These are phyloP conservation scores for Backusella psychrophila DNA, from an alignment of 192 early-diverging fungal genomes.

Conservation along the genomic window DNA sequence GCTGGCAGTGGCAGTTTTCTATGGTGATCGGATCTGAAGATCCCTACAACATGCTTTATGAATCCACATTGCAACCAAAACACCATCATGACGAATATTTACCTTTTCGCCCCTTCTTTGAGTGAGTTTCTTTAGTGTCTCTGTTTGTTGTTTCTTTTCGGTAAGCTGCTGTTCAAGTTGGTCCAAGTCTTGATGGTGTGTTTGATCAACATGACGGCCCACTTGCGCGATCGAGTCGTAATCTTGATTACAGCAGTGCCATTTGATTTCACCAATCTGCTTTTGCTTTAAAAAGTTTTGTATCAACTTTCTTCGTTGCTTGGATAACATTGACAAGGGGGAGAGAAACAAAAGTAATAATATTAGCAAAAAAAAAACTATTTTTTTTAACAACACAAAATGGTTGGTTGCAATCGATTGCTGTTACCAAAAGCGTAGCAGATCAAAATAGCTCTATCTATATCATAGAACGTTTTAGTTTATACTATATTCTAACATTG, in stretches of 20 bases:
- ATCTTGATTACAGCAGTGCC: neutral
- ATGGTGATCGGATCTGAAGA: conserved; percentile 43
- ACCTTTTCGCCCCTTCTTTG: conserved; percentile 25
- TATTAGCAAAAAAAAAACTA: neutral
- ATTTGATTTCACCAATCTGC: neutral
- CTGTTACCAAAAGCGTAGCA: too few relatives aligned
- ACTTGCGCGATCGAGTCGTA: neutral
- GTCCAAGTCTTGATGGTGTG: neutral
- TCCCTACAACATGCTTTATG: conserved; percentile 17
- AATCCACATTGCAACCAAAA: neutral
- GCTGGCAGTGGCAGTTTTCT: conserved; percentile 36
- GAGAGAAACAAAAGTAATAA: neutral
- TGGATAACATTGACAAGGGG: conserved; percentile 1
- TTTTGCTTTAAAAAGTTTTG: conserved; percentile 12
- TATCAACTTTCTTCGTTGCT: conserved; percentile 2
- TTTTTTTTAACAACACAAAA: neutral
- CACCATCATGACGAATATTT: neutral
- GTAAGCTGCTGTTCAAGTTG: neutral
- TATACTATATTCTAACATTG: too few relatives aligned
- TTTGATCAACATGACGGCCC: conserved; percentile 1
- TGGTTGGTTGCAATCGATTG: too few relatives aligned
- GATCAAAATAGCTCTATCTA: too few relatives aligned
- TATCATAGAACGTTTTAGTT: too few relatives aligned
- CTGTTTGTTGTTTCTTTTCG: neutral
- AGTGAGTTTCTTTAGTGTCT: neutral